Evolutionary conservation across 2,329 filamentous ascomycete genomes (phyloP), one percentile per base, ranked within the genome.

Genomic region (Colletotrichum spaethianum): DNA sequence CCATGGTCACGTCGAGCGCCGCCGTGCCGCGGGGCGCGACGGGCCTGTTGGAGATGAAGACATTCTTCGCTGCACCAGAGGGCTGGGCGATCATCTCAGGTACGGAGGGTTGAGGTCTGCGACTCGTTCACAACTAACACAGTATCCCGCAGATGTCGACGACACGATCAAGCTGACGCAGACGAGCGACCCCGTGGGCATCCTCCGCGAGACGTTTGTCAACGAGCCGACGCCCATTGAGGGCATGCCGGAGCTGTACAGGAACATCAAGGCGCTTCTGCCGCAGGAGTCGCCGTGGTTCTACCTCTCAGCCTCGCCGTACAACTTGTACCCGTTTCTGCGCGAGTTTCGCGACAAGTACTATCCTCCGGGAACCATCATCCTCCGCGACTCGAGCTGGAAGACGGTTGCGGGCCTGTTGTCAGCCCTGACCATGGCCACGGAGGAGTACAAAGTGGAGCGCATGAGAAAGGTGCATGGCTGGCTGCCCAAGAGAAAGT

Each of bases 131-230:
- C 76, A 78, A 69, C 31, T 66, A 31, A 72, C 20, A n/a, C 2
- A 23, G 5, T 4, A 14, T 52, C 18, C 20, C 44, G 42, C 60
- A 92, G 96, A 98, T 77, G 90, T 98, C 75, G 96, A 98, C 79
- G 96, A 98, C 82, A 98, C 95, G 0, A 97, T 98, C 85, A 98
- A 98, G 82, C 85, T 95, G 75, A 98, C 96, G 0, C 87, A 93
- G 80, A 98, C 96, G 0, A 90, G 92, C 53, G 92, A 94, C 61
- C 92, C 94, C 0, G 87, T 93, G 9, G 94, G 94, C 3, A 96
- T 98, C 77, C 85, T 98, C 6, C 88, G 90, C 57, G 92, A 93
- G 63, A 98, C 96, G 0, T 98, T 98, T 78, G 89, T 93, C 57
- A 93, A 95, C 62, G 85, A 90, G 20, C 92, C 95, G 0, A 85